These are phyloP conservation scores for Fusarium algeriense DNA, from an alignment of 2,329 filamentous ascomycete genomes.

Conservation along the genomic window DNA sequence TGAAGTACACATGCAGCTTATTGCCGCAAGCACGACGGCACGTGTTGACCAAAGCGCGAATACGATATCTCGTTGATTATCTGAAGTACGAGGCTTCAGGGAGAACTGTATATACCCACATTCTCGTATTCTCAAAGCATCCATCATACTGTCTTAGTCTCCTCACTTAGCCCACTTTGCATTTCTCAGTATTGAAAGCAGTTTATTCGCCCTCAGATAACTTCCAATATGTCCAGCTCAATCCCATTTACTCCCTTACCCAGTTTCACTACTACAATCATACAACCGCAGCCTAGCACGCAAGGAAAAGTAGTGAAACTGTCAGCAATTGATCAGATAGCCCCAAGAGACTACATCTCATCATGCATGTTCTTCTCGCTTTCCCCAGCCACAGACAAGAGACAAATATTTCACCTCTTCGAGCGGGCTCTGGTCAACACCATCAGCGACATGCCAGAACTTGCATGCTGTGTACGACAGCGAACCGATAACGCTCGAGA, in stretches of 20 bases:
- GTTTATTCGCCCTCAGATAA: no score
- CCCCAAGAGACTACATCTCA: conserved; percentile 22
- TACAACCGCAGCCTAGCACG: conserved; percentile 1
- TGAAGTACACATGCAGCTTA: background rate
- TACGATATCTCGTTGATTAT: background rate
- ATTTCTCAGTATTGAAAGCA: no score
- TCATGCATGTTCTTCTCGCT: conserved; percentile 4
- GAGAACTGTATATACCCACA: background rate
- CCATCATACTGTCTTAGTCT: background rate
- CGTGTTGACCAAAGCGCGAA: background rate
- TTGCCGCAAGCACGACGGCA: background rate
- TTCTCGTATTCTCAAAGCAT: background rate
- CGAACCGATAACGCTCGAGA: background rate
- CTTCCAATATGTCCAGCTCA: background rate
- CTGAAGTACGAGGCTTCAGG: no score
- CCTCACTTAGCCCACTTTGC: no score
- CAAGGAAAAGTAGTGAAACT: conserved; percentile 7
- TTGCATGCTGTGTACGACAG: conserved; percentile 15
- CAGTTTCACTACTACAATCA: background rate
- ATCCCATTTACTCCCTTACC: background rate
- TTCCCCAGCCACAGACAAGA: background rate
- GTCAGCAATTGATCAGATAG: conserved; percentile 20
- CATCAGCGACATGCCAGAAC: conserved; percentile 18
- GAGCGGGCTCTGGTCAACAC: background rate
- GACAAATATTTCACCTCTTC: background rate